Conservation (phyloP, 1,139 yeast genomes). For the Oligophagozyma castellii region DNA sequence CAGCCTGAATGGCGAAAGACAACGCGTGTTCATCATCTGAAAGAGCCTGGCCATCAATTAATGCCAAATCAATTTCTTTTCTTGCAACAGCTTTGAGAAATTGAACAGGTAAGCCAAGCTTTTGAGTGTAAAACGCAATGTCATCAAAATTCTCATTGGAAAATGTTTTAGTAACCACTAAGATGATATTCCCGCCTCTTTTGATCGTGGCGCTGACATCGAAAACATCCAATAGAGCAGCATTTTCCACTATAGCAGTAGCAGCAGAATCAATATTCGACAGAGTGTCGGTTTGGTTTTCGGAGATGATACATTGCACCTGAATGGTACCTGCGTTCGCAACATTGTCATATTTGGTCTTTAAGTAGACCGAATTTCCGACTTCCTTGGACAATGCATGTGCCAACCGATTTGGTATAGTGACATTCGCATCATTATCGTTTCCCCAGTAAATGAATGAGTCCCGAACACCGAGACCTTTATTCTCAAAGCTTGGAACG, state of each 20-base stretch:
- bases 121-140: constrained; percentile 30
- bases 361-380: constrained; percentile 37
- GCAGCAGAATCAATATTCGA: constrained; percentile 43
- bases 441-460: constrained; percentile 54
- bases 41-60: constrained; percentile 43
- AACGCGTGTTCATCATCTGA: constrained; percentile 54
- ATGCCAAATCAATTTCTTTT: constrained; percentile 37
- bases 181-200: constrained; percentile 42
- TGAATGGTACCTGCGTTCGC: constrained; percentile 67
- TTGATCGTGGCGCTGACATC: constrained; percentile 51
- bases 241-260: constrained; percentile 49
- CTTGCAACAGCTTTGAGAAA: constrained; percentile 44
- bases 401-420: constrained; percentile 53
- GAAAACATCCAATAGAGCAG: constrained; percentile 37
- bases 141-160: constrained; percentile 18
- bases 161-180: constrained; percentile 23
- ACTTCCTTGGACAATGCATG: constrained; percentile 60
- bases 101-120: constrained; percentile 32
- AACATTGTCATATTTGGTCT: constrained; percentile 59
- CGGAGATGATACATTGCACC: constrained; percentile 47
- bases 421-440: constrained; percentile 43
- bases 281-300: constrained; percentile 18
- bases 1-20: constrained; percentile 63
- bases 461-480: constrained; percentile 3
- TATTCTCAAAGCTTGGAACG: constrained; percentile 5